Evolutionary conservation across 495 filamentous ascomycete species (phyloP).

Genomic region (Tuber umbilicatum): DNA sequence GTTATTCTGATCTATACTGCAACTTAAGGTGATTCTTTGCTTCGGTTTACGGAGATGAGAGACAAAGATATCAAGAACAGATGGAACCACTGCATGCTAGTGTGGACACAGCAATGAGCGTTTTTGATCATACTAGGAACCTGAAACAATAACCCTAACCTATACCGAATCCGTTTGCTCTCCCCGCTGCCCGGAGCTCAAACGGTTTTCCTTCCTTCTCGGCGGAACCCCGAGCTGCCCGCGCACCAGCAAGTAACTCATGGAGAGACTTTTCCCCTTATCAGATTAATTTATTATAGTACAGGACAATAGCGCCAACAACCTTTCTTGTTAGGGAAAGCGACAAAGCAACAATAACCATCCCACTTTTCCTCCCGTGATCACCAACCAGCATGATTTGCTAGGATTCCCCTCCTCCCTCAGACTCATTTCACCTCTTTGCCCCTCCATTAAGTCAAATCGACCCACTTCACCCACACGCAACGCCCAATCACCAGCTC

Average conservation of each 20-base stretch:
- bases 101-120: background rate
- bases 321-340: background rate
- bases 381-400: background rate
- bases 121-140: background rate
- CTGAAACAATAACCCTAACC: background rate
- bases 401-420: background rate
- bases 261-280: background rate
- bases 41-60: background rate
- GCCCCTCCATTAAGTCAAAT: background rate
- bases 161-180: background rate
- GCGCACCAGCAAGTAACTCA: background rate
- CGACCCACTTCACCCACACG: background rate
- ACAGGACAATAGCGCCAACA: background rate
- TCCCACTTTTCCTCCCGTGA: background rate
- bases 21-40: background rate
- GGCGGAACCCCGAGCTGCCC: background rate
- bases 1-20: background rate
- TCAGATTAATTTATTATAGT: background rate
- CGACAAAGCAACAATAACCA: background rate
- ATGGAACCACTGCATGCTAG: background rate
- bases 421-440: background rate
- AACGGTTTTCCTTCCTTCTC: constrained; percentile 5
- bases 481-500: background rate
- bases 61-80: background rate
- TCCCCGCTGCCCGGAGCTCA: background rate